Base-by-base conservation (phyloP, 768 basidiomycete species). In the Gloeostereum incarnatum region DNA sequence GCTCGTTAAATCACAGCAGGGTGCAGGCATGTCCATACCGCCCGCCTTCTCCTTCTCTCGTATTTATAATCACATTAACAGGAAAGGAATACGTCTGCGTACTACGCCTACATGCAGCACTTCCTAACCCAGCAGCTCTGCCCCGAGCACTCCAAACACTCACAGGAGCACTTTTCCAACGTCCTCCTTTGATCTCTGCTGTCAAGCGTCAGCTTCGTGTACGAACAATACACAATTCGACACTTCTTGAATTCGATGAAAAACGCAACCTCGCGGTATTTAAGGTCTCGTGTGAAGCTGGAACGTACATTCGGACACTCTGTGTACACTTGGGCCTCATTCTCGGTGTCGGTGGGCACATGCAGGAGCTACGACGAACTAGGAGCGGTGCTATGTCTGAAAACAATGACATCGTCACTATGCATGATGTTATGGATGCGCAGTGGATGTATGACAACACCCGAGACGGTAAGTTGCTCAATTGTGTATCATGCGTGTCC, bases 61-160 rank as follows among this genome's bases (percentile, higher is more conserved):
- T 23, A n/a, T 23, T 36, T 24, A 36, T 22, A 33, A 41, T 40
- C 30, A 22, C 41, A 24, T 23, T 13, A 11, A n/a, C 36, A 87
- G 91, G 91, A 43, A 99, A 99, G 66, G 96, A 98, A 62, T 99
- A 99, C 55, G 92, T 99, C 47, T 91, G 89, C 53, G 93, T 99
- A 35, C 71, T 99, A 27, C 84, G 96, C 45, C 71, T 98, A 33
- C 96, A 99, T 64, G 79, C 83, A 41, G 65, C 66, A 36, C 75
- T 98, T 9, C 69, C 81, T 31, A 81, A 79, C 52, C 85, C 92
- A 38, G 74, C 90, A 44, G 75, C 85, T 10, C 79, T 99, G 44
- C 86, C 92, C 33, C 81, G 94, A 48, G 90, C 91, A 29, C 75
- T 99, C 44, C 91, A 98, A 60, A 99, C 96, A 20, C 70, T 99